phyloP scores from a whole-genome alignment of 441 rosid genomes.

The Aleurites moluccanus region DNA sequence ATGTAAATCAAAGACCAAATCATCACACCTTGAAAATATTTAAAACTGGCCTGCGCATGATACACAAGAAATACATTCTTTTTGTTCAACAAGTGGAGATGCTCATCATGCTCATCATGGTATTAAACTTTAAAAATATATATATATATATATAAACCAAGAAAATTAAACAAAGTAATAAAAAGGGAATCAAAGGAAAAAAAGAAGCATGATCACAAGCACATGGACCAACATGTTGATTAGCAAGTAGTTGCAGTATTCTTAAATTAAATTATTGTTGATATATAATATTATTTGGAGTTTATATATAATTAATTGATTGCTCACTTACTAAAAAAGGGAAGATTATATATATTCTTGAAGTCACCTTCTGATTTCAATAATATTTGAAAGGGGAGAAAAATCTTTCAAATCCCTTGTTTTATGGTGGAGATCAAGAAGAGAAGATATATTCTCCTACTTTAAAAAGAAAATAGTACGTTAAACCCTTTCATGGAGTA shows the following conservation, averaged over 20 bases:
- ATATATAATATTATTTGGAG: too few relatives aligned
- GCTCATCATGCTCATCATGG: not conserved
- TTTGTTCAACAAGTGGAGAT: not conserved
- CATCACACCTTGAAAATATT: not conserved
- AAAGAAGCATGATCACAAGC: not conserved
- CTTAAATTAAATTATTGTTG: too few relatives aligned
- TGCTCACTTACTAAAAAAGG: not conserved
- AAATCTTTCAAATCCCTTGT: constrained; percentile 22
- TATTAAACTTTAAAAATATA: not conserved
- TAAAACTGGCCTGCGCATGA: constrained; percentile 3
- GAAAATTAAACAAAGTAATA: too few relatives aligned
- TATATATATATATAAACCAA: not conserved
- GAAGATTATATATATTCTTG: not conserved
- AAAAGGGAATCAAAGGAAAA: not conserved
- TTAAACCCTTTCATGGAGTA: not conserved
- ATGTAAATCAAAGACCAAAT: constrained; percentile 19
- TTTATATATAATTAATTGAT: not conserved
- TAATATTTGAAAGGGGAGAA: constrained; percentile 20
- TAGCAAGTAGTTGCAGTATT: not conserved
- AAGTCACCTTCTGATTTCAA: not conserved
- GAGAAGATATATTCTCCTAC: not conserved
- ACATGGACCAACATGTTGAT: not conserved
- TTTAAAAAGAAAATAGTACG: not conserved
- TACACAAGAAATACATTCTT: not conserved
- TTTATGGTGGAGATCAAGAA: constrained; percentile 15